Percentiles rank a stretch among this genome's conserved stretches.
These are phyloP conservation scores for Dryadomyces quercus-mongolicae DNA, from an alignment of 2,329 filamentous ascomycete species.

Conservation along the genomic window DNA sequence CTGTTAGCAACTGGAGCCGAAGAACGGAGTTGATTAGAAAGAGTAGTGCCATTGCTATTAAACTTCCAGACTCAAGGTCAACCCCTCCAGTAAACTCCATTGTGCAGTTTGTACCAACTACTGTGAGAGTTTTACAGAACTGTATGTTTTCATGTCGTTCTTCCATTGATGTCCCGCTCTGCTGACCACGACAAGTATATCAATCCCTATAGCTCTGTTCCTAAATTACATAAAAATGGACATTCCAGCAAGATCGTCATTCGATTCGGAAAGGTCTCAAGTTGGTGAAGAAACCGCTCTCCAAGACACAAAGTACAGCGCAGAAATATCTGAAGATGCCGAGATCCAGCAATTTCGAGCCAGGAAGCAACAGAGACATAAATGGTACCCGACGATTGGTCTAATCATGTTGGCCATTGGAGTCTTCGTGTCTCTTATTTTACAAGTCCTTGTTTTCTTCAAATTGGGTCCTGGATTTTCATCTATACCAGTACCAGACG, in stretches of 20 bases:
- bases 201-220: no score
- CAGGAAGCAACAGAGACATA: background rate
- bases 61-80: no score
- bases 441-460: background rate
- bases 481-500: background rate
- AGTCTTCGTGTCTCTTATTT: background rate
- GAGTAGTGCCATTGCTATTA: no score
- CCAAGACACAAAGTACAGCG: background rate
- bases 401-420: background rate
- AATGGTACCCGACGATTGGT: background rate
- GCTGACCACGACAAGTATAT: no score
- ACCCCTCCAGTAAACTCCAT: no score
- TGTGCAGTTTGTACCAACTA: no score
- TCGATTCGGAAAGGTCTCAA: background rate
- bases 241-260: background rate
- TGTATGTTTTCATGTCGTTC: no score
- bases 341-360: background rate
- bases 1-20: no score
- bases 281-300: background rate
- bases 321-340: background rate
- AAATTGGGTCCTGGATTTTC: background rate
- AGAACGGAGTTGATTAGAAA: no score
- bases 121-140: no score
- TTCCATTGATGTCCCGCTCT: no score
- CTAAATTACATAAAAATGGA: background rate